Evolutionary conservation across 2,329 filamentous ascomycete genomes (phyloP).

Genomic region (Neofusicoccum sp.): DNA sequence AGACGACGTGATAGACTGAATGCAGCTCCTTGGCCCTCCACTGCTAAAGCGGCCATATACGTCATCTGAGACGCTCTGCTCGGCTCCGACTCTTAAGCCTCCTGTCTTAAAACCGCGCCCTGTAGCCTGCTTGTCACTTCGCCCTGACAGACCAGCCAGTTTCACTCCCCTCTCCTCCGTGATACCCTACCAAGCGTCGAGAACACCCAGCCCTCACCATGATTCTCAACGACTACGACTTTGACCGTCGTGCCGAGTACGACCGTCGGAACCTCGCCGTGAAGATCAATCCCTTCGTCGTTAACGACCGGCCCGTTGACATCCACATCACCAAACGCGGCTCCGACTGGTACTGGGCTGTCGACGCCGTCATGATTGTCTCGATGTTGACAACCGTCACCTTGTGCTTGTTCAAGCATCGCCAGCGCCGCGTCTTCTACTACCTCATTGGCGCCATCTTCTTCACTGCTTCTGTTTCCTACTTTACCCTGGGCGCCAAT

Average conservation of each 20-base stretch:
- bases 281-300: slow-evolving; percentile 44
- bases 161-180: neutral
- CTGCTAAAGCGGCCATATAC: slow-evolving; percentile 5
- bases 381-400: slow-evolving; percentile 55
- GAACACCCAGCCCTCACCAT: neutral
- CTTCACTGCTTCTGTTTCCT: slow-evolving; percentile 60
- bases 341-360: slow-evolving; percentile 63
- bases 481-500: slow-evolving; percentile 67
- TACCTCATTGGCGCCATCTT: slow-evolving; percentile 62
- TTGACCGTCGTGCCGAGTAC: neutral
- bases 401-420: slow-evolving; percentile 53
- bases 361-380: slow-evolving; percentile 59
- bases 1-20: neutral
- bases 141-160: neutral
- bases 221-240: neutral
- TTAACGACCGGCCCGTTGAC: slow-evolving; percentile 49
- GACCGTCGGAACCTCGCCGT: slow-evolving; percentile 46
- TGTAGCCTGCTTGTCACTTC: neutral
- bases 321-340: slow-evolving; percentile 59
- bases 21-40: neutral
- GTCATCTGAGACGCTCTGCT: neutral
- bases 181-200: neutral
- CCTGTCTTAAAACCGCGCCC: neutral
- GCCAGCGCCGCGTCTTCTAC: slow-evolving; percentile 60
- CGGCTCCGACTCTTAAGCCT: neutral